Base-by-base conservation (phyloP, 2,329 filamentous ascomycete genomes). In the Cladosporium austrohemisphaericum region DNA sequence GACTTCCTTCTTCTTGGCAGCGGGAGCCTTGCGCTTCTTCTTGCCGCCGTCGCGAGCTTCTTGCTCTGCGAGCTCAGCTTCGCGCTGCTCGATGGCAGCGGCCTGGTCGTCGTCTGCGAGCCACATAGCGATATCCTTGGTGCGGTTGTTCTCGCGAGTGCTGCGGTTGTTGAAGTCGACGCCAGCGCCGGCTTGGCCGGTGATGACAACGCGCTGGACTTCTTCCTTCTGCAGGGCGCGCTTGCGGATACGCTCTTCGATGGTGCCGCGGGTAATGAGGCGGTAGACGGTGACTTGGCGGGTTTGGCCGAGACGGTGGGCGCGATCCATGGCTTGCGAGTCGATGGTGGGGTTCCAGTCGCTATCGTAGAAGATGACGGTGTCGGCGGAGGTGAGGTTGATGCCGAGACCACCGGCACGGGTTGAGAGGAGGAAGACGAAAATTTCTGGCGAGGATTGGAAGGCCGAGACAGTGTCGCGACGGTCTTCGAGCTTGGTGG, bases 291-390 rank as follows among this genome's bases (percentile, higher is more conserved):
- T 96, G 51, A 98, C 93, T 71, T 98, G 93, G 58, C 82, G 83
- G 2, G 92, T 97, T 70, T 98, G 92, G 41, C 93, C 93, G 28
- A 98, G 81, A 80, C 93, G 88, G 81, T 98, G 93, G 10, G 93
- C 93, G 68, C 93, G 87, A 70, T 98, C 93, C 93, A 97, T 97
- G 70, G 93, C 93, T 69, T 98, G 93, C 46, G 88, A 95, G 68
- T 98, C 93, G 63, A 97, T 97, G 3, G 93, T 97, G 0, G 93
- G 93, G 68, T 98, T 98, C 93, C 93, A 98, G 69, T 98, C 93
- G 9, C 89, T 95, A 67, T 98, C 93, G 77, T 98, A 98, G 75
- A 98, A 98, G 70, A 98, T 97, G 71, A 98, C 93, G 0, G 93
- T 98, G 67, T 98, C 93, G 16, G 93, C 93, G 45, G 88, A 86